These are phyloP conservation scores for Diaporthe destruens DNA, from an alignment of 2,329 filamentous ascomycete genomes.

Conservation along the genomic window DNA sequence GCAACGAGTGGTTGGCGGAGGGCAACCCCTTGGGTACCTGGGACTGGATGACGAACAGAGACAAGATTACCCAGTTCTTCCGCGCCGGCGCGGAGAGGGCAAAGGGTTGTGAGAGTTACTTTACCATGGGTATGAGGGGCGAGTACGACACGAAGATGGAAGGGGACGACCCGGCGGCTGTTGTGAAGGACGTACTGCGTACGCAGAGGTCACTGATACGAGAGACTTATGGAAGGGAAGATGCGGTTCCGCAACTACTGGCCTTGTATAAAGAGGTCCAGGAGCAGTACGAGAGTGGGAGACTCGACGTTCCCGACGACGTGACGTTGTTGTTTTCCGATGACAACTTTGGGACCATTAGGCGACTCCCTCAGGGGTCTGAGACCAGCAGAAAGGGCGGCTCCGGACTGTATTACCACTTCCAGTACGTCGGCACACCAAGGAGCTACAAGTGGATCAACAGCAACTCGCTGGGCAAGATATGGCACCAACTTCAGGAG, in stretches of 20 bases:
- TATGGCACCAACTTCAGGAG: slow-evolving; percentile 56
- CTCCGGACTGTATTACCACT: slow-evolving; percentile 70
- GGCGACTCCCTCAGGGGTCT: slow-evolving; percentile 65
- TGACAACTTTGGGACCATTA: slow-evolving; percentile 72
- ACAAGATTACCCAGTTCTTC: slow-evolving; percentile 69
- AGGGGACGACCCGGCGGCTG: slow-evolving; percentile 62
- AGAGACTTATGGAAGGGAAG: slow-evolving; percentile 60
- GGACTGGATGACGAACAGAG: slow-evolving; percentile 70
- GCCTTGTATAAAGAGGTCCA: slow-evolving; percentile 76
- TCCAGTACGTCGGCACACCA: slow-evolving; percentile 73
- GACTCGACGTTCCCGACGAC: slow-evolving; percentile 68
- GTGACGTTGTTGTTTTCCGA: slow-evolving; percentile 73
- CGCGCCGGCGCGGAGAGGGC: slow-evolving; percentile 66
- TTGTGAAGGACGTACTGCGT: slow-evolving; percentile 66
- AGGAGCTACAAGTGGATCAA: slow-evolving; percentile 74
- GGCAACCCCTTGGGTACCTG: slow-evolving; percentile 62
- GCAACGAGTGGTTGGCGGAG: slow-evolving; percentile 59
- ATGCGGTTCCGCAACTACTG: slow-evolving; percentile 65
- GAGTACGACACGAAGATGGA: slow-evolving; percentile 67
- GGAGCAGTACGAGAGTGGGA: slow-evolving; percentile 70
- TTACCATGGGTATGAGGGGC: slow-evolving; percentile 72
- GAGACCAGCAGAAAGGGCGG: slow-evolving; percentile 67
- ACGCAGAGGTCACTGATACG: slow-evolving; percentile 67
- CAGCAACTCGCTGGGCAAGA: slow-evolving; percentile 62
- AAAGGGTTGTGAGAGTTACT: slow-evolving; percentile 68